These are phyloP conservation scores for Fusarium acutatum DNA, from an alignment of 2,329 filamentous ascomycete species.

Conservation along the genomic window DNA sequence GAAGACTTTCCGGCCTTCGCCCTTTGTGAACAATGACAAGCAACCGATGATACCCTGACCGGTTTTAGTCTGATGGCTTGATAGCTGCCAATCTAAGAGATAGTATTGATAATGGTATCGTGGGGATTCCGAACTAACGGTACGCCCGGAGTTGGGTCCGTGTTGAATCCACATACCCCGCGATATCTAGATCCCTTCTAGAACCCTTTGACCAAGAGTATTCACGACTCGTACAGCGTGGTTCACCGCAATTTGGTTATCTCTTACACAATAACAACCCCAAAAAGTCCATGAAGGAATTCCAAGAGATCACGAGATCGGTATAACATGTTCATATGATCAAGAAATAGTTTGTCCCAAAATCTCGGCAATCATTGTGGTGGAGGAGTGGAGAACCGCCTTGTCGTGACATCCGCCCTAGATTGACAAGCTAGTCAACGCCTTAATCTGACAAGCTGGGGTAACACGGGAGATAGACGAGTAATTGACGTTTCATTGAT, in stretches of 20 bases:
- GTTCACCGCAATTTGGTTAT: background rate
- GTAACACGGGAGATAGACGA: constrained; percentile 1
- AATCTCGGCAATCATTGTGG: background rate
- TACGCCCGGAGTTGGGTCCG: constrained; percentile 6
- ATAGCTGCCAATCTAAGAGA: constrained; percentile 13
- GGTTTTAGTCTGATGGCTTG: background rate
- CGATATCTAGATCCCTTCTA: background rate
- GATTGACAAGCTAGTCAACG: constrained; percentile 26
- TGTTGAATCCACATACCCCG: constrained; percentile 11
- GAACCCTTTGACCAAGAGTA: background rate
- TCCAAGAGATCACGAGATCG: background rate
- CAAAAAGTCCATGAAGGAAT: background rate
- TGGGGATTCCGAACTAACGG: constrained; percentile 21
- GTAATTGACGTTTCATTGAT: background rate
- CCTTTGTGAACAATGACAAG: constrained; percentile 17
- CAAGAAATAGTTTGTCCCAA: background rate
- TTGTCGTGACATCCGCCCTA: constrained; percentile 35
- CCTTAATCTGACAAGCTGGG: constrained; percentile 32
- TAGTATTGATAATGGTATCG: constrained; percentile 26
- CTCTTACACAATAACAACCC: background rate
- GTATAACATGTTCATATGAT: constrained; percentile 3
- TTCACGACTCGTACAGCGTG: background rate
- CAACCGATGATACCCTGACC: constrained; percentile 26
- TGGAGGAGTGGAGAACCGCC: constrained; percentile 30
- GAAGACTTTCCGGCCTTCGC: constrained; percentile 29